Conservation (phyloP, 2,329 filamentous ascomycete genomes). For the Atkinsonella texensis region DNA sequence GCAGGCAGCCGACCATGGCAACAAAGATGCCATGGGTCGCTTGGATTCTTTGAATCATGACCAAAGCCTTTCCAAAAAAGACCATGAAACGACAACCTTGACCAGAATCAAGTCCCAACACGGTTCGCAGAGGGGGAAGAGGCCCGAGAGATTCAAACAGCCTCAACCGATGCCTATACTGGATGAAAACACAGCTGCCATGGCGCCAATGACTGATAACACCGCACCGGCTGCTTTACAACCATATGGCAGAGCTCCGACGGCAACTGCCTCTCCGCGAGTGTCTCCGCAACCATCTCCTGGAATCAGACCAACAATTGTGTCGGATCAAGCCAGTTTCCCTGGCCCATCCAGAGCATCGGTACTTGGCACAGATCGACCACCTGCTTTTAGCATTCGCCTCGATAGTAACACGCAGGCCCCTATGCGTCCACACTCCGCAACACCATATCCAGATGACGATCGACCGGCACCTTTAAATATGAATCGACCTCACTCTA, state of each 20-base stretch:
- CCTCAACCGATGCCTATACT: slow-evolving; percentile 37
- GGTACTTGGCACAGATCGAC: slow-evolving; percentile 24
- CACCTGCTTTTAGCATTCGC: slow-evolving; percentile 40
- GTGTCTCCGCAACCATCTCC: slow-evolving; percentile 32
- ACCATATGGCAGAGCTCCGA: slow-evolving; percentile 4
- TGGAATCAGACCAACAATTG: slow-evolving; percentile 23
- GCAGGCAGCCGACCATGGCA: slow-evolving; percentile 78
- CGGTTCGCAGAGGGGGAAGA: slow-evolving; percentile 52
- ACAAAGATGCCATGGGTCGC: slow-evolving; percentile 72
- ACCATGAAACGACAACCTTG: slow-evolving; percentile 87
- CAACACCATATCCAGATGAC: slow-evolving; percentile 60
- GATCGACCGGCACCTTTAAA: slow-evolving; percentile 43
- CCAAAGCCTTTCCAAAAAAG: slow-evolving; percentile 74
- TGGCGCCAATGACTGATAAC: slow-evolving; percentile 15
- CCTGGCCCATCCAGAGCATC: slow-evolving; percentile 34
- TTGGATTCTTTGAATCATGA: slow-evolving; percentile 76
- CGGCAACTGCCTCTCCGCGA: slow-evolving; percentile 18
- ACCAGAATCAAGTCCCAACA: slow-evolving; percentile 75
- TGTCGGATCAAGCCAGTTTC: slow-evolving; percentile 29
- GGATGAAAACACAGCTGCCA: slow-evolving; percentile 25
- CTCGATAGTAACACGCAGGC: slow-evolving; percentile 22
- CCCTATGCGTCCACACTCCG: slow-evolving; percentile 36
- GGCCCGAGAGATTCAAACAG: slow-evolving; percentile 48
- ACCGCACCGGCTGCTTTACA: slow-evolving; percentile 8
- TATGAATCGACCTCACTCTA: slow-evolving; percentile 31